phyloP scores from a whole-genome alignment of 1,139 yeast genomes.

The Candida sanyaensis region DNA sequence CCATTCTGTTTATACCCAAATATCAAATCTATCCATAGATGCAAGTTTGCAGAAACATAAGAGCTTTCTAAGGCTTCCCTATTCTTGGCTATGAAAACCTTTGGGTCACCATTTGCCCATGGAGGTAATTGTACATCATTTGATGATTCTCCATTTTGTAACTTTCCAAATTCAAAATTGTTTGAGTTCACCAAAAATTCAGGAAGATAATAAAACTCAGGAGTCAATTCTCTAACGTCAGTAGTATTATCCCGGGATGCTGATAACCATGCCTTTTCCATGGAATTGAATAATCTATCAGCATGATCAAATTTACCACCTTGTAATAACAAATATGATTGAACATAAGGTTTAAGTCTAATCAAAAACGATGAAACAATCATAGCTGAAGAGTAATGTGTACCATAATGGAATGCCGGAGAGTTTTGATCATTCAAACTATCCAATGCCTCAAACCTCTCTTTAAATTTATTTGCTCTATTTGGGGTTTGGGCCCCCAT shows the following conservation, averaged over 20 bases:
- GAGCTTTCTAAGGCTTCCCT: slow-evolving; percentile 82
- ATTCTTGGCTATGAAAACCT: slow-evolving; percentile 67
- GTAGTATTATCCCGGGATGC: slow-evolving; percentile 79
- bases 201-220: slow-evolving; percentile 81
- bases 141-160: slow-evolving; percentile 62
- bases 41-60: slow-evolving; percentile 71
- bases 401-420: slow-evolving; percentile 88
- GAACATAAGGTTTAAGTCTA: slow-evolving; percentile 75
- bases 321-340: slow-evolving; percentile 72
- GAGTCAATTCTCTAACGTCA: slow-evolving; percentile 82
- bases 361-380: slow-evolving; percentile 79
- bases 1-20: slow-evolving; percentile 84
- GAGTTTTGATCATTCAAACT: slow-evolving; percentile 53
- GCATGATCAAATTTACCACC: slow-evolving; percentile 90
- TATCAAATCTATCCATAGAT: slow-evolving; percentile 80
- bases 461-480: slow-evolving; percentile 63
- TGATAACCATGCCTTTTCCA: slow-evolving; percentile 75
- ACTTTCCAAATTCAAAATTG: slow-evolving; percentile 63
- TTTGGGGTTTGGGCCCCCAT: slow-evolving; percentile 80
- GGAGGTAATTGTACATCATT: slow-evolving; percentile 71
- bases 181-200: slow-evolving; percentile 70
- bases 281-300: slow-evolving; percentile 72
- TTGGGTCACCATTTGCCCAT: slow-evolving; percentile 81
- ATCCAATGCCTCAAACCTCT: slow-evolving; percentile 66
- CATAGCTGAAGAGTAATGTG: slow-evolving; percentile 93